These are phyloP conservation scores for Fusarium nematophilum DNA, from an alignment of 2,329 filamentous ascomycete species.

Conservation along the genomic window DNA sequence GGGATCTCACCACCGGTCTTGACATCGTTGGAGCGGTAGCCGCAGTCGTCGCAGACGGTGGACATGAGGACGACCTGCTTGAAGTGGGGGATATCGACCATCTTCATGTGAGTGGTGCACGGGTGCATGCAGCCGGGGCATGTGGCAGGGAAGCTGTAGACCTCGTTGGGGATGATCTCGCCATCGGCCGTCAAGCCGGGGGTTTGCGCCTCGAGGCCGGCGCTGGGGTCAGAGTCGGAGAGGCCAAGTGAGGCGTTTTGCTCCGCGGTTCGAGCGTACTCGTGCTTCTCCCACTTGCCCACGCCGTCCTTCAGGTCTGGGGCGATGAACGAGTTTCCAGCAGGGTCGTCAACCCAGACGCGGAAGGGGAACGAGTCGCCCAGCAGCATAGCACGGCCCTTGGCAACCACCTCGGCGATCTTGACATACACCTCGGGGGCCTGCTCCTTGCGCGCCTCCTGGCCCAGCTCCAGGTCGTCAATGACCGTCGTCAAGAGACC, in stretches of 20 bases:
- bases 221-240: conserved; percentile 68
- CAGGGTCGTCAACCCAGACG: conserved; percentile 87
- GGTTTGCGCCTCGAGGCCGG: conserved; percentile 64
- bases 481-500: conserved; percentile 83
- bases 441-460: conserved; percentile 82
- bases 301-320: conserved; percentile 82
- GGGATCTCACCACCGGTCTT: conserved; percentile 97
- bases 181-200: conserved; percentile 66
- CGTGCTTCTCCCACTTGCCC: conserved; percentile 89
- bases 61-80: conserved; percentile 97
- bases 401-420: conserved; percentile 79
- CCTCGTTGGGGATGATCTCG: conserved; percentile 91
- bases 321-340: conserved; percentile 96
- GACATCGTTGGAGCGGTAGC: conserved; percentile 95
- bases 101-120: conserved; percentile 96
- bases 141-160: conserved; percentile 91
- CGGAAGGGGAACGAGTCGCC: conserved; percentile 88
- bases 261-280: conserved; percentile 83
- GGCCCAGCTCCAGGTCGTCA: conserved; percentile 83
- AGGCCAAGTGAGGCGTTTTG: conserved; percentile 91
- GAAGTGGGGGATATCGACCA: conserved; percentile 98
- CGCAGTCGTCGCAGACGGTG: conserved; percentile 90
- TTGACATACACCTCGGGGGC: conserved; percentile 83
- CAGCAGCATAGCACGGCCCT: conserved; percentile 79
- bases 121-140: conserved; percentile 91